These are phyloP conservation scores for Excoecaria agallocha DNA, from an alignment of 345 rosid genomes.

Conservation along the genomic window DNA sequence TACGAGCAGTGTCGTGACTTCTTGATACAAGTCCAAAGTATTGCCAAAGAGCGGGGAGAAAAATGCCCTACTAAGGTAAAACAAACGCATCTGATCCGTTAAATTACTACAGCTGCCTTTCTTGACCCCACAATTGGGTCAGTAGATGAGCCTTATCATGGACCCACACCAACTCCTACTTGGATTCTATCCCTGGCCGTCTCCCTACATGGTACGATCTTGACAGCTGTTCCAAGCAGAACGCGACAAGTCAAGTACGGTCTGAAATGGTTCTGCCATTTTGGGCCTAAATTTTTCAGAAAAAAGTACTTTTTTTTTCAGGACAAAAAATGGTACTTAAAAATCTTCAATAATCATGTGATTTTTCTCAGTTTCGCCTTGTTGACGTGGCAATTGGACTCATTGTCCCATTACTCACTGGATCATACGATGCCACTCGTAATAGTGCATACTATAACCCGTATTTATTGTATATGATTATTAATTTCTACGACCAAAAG, in stretches of 20 bases:
- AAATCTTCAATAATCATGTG: constrained; percentile 12
- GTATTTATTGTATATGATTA: not conserved
- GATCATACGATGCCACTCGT: not conserved
- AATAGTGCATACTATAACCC: not conserved
- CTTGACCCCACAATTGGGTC: not conserved
- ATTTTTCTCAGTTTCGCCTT: not conserved
- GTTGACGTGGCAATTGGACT: not conserved
- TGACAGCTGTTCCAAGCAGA: constrained; percentile 44
- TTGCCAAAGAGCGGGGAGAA: constrained; percentile 93
- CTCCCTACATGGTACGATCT: not conserved
- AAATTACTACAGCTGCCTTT: not conserved
- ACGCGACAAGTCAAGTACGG: constrained; percentile 37
- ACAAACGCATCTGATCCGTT: constrained; percentile 8
- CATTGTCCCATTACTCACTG: not conserved
- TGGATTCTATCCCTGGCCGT: not conserved
- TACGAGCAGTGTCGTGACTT: constrained; percentile 98
- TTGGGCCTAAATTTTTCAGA: constrained; percentile 22
- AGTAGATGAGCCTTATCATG: not conserved
- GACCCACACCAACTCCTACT: not conserved
- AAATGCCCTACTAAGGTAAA: constrained; percentile 96
- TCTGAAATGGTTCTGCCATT: constrained; percentile 12
- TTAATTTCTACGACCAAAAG: not conserved
- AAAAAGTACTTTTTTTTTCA: constrained; percentile 19
- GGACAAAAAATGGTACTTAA: constrained; percentile 17
- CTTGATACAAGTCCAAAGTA: constrained; percentile 83